A percentile compares a stretch with the other conserved stretches of the same genome.
These are phyloP conservation scores for Lasiodiplodia sp. DNA, from an alignment of 2,329 filamentous ascomycete species.

Conservation along the genomic window DNA sequence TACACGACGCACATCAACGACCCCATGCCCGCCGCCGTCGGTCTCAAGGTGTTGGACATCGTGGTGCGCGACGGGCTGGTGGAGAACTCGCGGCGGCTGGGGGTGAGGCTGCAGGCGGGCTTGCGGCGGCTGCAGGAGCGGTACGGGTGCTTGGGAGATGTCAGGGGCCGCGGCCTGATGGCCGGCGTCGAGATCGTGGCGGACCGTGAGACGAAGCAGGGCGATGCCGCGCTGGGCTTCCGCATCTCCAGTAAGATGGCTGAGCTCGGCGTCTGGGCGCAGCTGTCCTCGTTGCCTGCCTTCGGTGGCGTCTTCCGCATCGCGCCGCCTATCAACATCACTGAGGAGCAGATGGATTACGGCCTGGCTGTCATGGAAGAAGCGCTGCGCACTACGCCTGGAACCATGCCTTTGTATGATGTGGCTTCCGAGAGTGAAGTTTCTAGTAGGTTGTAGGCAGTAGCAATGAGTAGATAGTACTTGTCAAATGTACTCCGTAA, in stretches of 20 bases:
- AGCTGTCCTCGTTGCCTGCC: conserved; percentile 61
- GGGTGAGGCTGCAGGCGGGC: conserved; percentile 56
- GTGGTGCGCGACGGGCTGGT: conserved; percentile 64
- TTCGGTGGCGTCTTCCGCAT: conserved; percentile 67
- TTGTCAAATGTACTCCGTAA: background rate
- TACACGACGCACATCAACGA: conserved; percentile 71
- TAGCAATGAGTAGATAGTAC: background rate
- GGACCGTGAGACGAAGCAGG: conserved; percentile 57
- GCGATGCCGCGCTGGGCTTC: conserved; percentile 57
- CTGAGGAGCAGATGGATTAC: conserved; percentile 48
- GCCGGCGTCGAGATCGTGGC: conserved; percentile 66
- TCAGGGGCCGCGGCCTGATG: conserved; percentile 66
- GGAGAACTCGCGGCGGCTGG: conserved; percentile 53
- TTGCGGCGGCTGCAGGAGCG: conserved; percentile 56
- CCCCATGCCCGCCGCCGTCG: conserved; percentile 66
- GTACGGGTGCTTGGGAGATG: conserved; percentile 69
- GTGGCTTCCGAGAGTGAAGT: background rate
- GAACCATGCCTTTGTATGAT: conserved; percentile 42
- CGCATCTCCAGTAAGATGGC: conserved; percentile 58
- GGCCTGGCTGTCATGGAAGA: conserved; percentile 65
- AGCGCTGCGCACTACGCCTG: conserved; percentile 62
- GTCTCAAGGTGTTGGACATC: conserved; percentile 68
- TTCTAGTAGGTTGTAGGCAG: background rate
- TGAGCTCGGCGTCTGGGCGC: conserved; percentile 63
- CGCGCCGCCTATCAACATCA: conserved; percentile 67